Evolutionary conservation across 352 stramenopile species (phyloP).

Genomic region (Pythium myriotylum): DNA sequence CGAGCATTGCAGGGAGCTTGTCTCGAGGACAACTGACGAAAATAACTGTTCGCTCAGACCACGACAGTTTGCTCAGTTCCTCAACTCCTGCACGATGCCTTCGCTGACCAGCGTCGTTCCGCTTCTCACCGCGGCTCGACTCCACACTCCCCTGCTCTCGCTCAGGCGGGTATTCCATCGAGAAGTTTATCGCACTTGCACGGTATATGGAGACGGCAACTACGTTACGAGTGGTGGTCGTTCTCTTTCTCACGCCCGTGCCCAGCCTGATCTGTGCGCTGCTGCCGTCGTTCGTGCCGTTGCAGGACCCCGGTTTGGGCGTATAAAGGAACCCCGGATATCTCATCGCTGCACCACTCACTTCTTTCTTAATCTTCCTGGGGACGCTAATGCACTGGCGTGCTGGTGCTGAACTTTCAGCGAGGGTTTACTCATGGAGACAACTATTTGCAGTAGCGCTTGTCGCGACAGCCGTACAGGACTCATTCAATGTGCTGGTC

Average conservation of each 20-base stretch:
- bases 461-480: not conserved
- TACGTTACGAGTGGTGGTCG: not conserved
- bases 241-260: constrained; percentile 10
- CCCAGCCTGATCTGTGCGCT: constrained; percentile 3
- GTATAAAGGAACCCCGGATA: not conserved
- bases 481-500: not conserved
- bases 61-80: too few relatives aligned
- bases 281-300: constrained; percentile 5
- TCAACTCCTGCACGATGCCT: too few relatives aligned
- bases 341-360: not conserved
- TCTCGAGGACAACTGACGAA: too few relatives aligned
- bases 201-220: not conserved
- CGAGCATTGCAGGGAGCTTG: too few relatives aligned
- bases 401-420: not conserved
- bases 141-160: too few relatives aligned
- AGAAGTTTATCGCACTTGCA: not conserved
- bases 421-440: not conserved
- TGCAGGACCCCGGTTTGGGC: not conserved
- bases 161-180: not conserved
- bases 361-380: not conserved
- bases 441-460: not conserved
- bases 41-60: too few relatives aligned
- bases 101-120: too few relatives aligned
- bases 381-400: not conserved
- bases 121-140: too few relatives aligned